Evolutionary conservation across 1,284 basidiomycete genomes (phyloP).

Genomic region (Phaffia rhodozyma): DNA sequence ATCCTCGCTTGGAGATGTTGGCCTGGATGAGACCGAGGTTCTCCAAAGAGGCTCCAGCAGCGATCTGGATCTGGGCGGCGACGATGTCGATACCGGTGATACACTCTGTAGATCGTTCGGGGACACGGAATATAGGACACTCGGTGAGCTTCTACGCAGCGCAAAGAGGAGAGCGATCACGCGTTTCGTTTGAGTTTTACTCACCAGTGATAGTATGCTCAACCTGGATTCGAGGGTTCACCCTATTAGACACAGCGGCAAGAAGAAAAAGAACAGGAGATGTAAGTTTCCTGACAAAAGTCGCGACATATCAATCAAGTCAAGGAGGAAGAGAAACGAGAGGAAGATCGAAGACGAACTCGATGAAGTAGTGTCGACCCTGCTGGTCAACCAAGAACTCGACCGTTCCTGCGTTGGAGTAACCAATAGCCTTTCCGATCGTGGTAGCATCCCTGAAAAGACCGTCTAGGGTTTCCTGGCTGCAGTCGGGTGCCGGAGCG

Average conservation of each 20-base stretch:
- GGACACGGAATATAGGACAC: conserved; percentile 12
- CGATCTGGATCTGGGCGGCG: conserved; percentile 96
- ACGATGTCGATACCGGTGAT: conserved; percentile 99
- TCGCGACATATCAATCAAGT: not conserved
- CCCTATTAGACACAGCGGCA: not conserved
- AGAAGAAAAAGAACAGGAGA: not conserved
- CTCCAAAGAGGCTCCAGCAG: conserved; percentile 86
- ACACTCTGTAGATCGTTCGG: conserved; percentile 54
- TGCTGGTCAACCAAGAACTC: conserved; percentile 94
- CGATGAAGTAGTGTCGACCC: conserved; percentile 95
- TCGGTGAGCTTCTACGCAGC: not conserved
- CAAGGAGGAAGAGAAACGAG: not conserved
- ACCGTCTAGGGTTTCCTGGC: conserved; percentile 77
- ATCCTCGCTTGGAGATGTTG: conserved; percentile 88
- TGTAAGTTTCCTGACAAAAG: not conserved
- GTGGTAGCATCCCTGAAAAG: conserved; percentile 88
- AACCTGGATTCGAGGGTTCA: conserved; percentile 95
- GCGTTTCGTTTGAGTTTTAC: conserved; percentile 22
- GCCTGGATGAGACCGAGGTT: conserved; percentile 97
- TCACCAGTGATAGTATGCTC: conserved; percentile 92
- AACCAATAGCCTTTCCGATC: conserved; percentile 80
- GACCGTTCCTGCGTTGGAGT: conserved; percentile 92
- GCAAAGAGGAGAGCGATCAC: conserved; percentile 2
- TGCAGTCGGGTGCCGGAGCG: conserved; percentile 87
- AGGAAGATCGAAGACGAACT: conserved; percentile 42